Conservation (phyloP, 2,329 filamentous ascomycete genomes). For the Colletotrichum sp. region DNA sequence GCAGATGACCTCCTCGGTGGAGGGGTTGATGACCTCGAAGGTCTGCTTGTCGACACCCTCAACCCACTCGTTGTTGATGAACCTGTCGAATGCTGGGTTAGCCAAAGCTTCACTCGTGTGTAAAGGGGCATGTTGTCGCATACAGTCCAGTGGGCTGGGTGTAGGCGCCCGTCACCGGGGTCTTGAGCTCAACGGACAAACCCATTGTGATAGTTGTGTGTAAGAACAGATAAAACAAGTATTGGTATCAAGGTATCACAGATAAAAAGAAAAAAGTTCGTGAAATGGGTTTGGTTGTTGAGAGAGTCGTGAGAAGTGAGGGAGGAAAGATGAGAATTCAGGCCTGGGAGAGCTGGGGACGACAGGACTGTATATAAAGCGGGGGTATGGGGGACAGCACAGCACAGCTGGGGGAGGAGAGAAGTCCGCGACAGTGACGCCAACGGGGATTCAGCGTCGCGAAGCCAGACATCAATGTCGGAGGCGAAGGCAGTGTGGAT, state of each 20-base stretch:
- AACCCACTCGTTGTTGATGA: constrained; percentile 94
- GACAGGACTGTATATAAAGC: constrained; percentile 21
- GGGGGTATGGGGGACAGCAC: constrained; percentile 8
- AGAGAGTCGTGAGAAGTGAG: not conserved
- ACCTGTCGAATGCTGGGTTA: constrained; percentile 53
- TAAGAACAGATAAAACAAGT: constrained; percentile 1
- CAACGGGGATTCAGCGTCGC: not conserved
- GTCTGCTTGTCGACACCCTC: constrained; percentile 84
- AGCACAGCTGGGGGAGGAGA: constrained; percentile 5
- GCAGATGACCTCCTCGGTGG: constrained; percentile 83
- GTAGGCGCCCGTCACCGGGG: constrained; percentile 66
- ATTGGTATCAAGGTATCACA: constrained; percentile 15
- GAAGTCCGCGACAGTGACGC: constrained; percentile 4
- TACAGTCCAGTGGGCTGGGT: constrained; percentile 67
- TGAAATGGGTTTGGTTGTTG: not conserved
- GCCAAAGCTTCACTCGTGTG: not conserved
- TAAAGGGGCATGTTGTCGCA: constrained; percentile 31
- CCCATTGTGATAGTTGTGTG: constrained; percentile 35
- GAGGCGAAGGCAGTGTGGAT: not conserved
- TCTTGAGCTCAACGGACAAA: constrained; percentile 68
- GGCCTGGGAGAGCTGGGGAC: not conserved
- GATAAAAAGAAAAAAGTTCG: not conserved
- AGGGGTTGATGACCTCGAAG: constrained; percentile 90
- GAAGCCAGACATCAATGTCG: constrained; percentile 7
- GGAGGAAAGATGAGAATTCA: not conserved